Conservation (phyloP, 192 early-diverging fungal genomes). For the Coemansia sp. region DNA sequence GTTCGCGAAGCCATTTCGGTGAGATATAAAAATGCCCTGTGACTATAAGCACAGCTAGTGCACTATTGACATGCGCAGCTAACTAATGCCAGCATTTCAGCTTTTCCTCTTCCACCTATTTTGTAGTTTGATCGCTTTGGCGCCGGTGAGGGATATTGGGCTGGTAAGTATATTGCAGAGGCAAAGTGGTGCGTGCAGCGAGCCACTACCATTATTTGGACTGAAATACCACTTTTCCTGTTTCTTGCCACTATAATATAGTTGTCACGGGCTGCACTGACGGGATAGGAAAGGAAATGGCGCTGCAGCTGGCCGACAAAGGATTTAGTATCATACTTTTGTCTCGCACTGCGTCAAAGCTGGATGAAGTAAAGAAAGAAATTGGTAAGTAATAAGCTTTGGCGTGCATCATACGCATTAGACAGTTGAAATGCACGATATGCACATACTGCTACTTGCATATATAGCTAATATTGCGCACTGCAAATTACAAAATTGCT, state of each 20-base stretch:
- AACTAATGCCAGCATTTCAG: not conserved
- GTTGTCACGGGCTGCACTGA: constrained; percentile 94
- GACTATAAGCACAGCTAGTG: not conserved
- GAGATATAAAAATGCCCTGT: not conserved
- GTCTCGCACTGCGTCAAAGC: constrained; percentile 73
- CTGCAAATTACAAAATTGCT: too few species aligned
- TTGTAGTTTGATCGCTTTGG: constrained; percentile 40
- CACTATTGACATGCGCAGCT: not conserved
- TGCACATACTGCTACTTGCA: not conserved
- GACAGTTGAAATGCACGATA: not conserved
- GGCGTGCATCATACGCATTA: not conserved
- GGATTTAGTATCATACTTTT: constrained; percentile 83
- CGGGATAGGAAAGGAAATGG: constrained; percentile 93
- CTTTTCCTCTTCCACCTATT: not conserved
- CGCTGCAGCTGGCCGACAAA: constrained; percentile 80
- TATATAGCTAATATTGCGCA: too few species aligned
- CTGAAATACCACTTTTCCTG: too few species aligned
- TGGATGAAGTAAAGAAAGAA: constrained; percentile 66
- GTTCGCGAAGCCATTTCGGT: constrained; percentile 31
- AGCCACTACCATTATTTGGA: not conserved
- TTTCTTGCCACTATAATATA: constrained; percentile 7
- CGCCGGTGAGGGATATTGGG: constrained; percentile 43
- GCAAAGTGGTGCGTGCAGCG: not conserved
- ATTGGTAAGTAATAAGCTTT: constrained; percentile 50
- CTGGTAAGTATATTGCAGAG: constrained; percentile 32